Percentiles rank a stretch among this genome's conserved stretches.
Conservation (phyloP, 2,329 filamentous ascomycete genomes). For the Escovopsis sp. region DNA sequence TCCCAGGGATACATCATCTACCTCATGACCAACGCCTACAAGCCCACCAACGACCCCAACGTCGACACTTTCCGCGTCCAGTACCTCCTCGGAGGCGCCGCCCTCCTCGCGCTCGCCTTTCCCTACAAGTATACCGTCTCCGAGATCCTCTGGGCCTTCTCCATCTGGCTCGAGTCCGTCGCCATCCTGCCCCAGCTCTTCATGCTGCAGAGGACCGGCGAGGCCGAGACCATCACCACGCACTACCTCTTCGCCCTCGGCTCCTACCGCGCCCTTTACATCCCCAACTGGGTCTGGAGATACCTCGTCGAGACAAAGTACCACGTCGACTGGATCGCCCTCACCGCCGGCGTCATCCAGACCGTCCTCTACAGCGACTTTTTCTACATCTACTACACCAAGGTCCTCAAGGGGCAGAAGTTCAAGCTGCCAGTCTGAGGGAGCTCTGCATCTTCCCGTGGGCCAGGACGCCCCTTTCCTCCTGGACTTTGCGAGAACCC, state of each 20-base stretch:
- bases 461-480: slow-evolving; percentile 1
- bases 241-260: slow-evolving; percentile 95
- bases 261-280: slow-evolving; percentile 84
- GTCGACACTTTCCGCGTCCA: slow-evolving; percentile 95
- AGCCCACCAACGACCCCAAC: slow-evolving; percentile 92
- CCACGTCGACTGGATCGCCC: slow-evolving; percentile 70
- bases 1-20: slow-evolving; percentile 91
- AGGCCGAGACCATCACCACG: slow-evolving; percentile 98
- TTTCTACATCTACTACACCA: slow-evolving; percentile 99
- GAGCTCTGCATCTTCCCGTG: background rate
- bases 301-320: slow-evolving; percentile 63
- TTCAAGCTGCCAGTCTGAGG: slow-evolving; percentile 68
- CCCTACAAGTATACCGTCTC: slow-evolving; percentile 70
- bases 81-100: slow-evolving; percentile 74
- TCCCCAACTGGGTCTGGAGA: slow-evolving; percentile 95
- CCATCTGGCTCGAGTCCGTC: slow-evolving; percentile 94
- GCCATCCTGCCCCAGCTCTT: slow-evolving; percentile 96
- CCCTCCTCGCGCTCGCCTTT: slow-evolving; percentile 64
- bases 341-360: slow-evolving; percentile 80
- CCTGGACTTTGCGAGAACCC: background rate
- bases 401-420: slow-evolving; percentile 80
- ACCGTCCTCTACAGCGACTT: slow-evolving; percentile 96
- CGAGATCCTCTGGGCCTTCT: slow-evolving; percentile 95
- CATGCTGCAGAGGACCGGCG: slow-evolving; percentile 93
- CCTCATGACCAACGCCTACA: slow-evolving; percentile 95